Evolutionary conservation across 805 yeast species (phyloP).

Genomic region (Candida stauntonica): DNA sequence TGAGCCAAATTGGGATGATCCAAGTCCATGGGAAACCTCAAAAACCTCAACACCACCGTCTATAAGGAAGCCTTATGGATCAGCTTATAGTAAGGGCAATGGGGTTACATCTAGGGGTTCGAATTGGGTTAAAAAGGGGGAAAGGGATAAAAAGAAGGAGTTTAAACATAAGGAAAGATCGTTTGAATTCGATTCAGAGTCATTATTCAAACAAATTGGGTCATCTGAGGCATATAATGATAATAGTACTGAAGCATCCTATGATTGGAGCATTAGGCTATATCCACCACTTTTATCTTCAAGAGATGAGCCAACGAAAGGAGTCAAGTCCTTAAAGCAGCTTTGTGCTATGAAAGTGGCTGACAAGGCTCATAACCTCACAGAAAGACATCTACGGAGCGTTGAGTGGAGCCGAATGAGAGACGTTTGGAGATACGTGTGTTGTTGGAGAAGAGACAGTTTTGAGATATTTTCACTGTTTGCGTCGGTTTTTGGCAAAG

Average conservation of each 20-base stretch:
- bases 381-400: constrained; percentile 19
- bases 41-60: too few species aligned
- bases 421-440: constrained; percentile 31
- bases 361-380: constrained; percentile 20
- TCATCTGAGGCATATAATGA: constrained; percentile 17
- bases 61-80: too few species aligned
- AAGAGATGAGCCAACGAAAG: constrained; percentile 7
- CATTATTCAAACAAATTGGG: constrained; percentile 19
- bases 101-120: neutral
- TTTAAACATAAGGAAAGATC: neutral
- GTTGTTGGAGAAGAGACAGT: constrained; percentile 28
- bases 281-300: constrained; percentile 9
- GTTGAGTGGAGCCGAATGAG: constrained; percentile 29
- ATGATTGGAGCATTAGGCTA: constrained; percentile 17
- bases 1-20: constrained; percentile 9
- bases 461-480: constrained; percentile 29
- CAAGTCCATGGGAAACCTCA: constrained; percentile 6
- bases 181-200: constrained; percentile 5
- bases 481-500: constrained; percentile 23
- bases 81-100: neutral
- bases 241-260: constrained; percentile 13
- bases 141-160: constrained; percentile 1
- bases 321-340: constrained; percentile 22
- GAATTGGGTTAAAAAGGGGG: neutral
- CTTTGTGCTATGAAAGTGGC: constrained; percentile 28